Evolutionary conservation across 208 protist species (phyloP), one percentile per base, ranked within the genome.

Genomic region (Polymyxa betae): DNA sequence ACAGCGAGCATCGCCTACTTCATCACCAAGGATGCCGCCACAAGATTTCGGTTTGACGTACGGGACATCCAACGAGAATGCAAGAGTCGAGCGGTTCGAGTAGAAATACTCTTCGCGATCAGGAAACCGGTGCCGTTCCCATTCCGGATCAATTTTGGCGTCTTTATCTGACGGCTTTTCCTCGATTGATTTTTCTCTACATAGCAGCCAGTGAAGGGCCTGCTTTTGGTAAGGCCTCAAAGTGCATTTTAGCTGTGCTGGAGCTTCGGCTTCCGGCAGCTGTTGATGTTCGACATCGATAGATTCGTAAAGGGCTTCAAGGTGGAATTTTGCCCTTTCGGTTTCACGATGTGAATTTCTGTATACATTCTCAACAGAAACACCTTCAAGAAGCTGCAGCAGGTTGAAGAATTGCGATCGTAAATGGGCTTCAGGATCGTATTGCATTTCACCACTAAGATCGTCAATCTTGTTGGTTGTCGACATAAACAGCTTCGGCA

Each of bases 21-120:
- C 72, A n/a, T 82, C 72, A 40, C 72, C 72, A 43, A 82, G 72
- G n/a, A 82, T 82, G n/a, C 72, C 72, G 35, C 72, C 72, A 43
- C 72, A 82, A 16, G 72, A 5, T 16, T 45, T 43, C n/a, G 72
- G 72, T 20, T n/a, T 5, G 16, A n/a, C n/a, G 5, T 35, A 5
- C 5, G 72, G 72, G 12, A 35, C 5, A 5, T 82, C 35, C 10
- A 82, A n/a, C 5, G 72, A 5, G 16, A 82, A 20, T 20, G 40
- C 5, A 20, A 43, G 16, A 82, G 72, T 40, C n/a, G 72, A 82
- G 12, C 16, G 35, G n/a, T 82, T 82, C 72, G 72, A 35, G n/a
- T 82, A 82, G n/a, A 38, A 82, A 43, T 43, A n/a, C n/a, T 5
- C 5, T 20, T n/a, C 72, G 40, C 35, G 16, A 43, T 82, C 72